Base-by-base conservation (phyloP, 2,329 filamentous ascomycete species). In the Monilinia vaccinii-corymbosi region DNA sequence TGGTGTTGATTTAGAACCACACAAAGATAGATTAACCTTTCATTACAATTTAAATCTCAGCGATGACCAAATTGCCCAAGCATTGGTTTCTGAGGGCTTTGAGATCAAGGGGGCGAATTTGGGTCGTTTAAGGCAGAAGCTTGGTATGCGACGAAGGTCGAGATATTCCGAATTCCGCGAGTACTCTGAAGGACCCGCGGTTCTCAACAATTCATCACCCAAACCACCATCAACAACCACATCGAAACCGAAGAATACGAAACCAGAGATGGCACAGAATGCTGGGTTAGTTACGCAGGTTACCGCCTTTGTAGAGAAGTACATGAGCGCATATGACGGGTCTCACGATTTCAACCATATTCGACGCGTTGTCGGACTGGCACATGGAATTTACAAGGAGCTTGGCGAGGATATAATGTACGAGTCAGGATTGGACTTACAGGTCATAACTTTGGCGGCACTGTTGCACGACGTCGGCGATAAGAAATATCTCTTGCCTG, bases 321-420 rank as follows among this genome's bases (percentile, higher is more conserved):
- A 88, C 77, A 93, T 92, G 86, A 78, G 82, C 49, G 78, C 82
- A 64, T 90, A 90, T 74, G 92, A 97, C 75, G 84, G 84, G 56
- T 96, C 90, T 2, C 92, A 97, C 76, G 90, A 96, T 76, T 95
- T 89, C 77, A 78, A 83, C 60, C 93, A 97, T 73, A 89, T 97
- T 68, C 77, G 85, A 63, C 86, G 92, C 57, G 91, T 97, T 25
- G 76, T 91, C 25, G 79, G 81, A n/a, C 81, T 94, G 40, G 83
- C 91, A 8, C 82, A 70, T 63, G 44, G 63, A 44, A 70, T 72
- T 38, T 71, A 71, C 55, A 66, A 62, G 1, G 69, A 70, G 44
- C 62, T 69, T 28, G 65, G 64, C 28, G 65, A 56, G 45, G 57
- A 66, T 49, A 63, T 64, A 31, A 64, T 65, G 14, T 60, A 63